phyloP scores from a whole-genome alignment of 2,329 filamentous ascomycete species.

The Claviceps digitariae region DNA sequence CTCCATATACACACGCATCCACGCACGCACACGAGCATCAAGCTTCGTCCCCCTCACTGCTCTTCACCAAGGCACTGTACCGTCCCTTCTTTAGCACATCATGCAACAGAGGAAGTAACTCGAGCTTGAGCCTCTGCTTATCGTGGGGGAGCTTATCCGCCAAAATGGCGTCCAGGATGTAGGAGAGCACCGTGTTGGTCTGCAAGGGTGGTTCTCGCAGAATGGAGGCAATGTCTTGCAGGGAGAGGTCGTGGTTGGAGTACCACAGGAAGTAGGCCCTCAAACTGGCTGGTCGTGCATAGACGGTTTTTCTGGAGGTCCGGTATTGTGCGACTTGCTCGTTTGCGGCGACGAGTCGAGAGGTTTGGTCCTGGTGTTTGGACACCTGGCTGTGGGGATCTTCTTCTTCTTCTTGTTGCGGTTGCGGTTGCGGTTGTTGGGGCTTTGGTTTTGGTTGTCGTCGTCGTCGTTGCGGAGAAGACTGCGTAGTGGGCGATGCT shows the following conservation, averaged over 20 bases:
- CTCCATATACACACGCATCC: too few relatives aligned
- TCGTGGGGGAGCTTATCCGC: conserved; percentile 38
- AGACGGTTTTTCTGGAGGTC: conserved; percentile 12
- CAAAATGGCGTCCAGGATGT: conserved; percentile 44
- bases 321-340: conserved; percentile 23
- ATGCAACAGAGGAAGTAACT: conserved; percentile 27
- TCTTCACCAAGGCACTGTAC: conserved; percentile 17
- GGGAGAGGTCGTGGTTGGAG: conserved; percentile 31
- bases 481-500: background rate
- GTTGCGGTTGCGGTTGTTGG: too few relatives aligned
- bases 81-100: conserved; percentile 5
- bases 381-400: background rate
- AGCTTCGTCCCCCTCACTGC: conserved; percentile 6
- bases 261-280: conserved; percentile 55
- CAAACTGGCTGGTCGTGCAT: conserved; percentile 23
- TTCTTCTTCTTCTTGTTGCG: too few relatives aligned
- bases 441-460: too few relatives aligned
- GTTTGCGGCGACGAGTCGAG: conserved; percentile 31
- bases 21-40: background rate
- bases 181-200: conserved; percentile 38
- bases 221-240: conserved; percentile 36
- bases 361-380: conserved; percentile 17
- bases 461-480: background rate
- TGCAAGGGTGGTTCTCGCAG: conserved; percentile 48
- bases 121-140: conserved; percentile 26